Conservation (phyloP, 2,329 filamentous ascomycete species). For the Trichoderma guizhouense region DNA sequence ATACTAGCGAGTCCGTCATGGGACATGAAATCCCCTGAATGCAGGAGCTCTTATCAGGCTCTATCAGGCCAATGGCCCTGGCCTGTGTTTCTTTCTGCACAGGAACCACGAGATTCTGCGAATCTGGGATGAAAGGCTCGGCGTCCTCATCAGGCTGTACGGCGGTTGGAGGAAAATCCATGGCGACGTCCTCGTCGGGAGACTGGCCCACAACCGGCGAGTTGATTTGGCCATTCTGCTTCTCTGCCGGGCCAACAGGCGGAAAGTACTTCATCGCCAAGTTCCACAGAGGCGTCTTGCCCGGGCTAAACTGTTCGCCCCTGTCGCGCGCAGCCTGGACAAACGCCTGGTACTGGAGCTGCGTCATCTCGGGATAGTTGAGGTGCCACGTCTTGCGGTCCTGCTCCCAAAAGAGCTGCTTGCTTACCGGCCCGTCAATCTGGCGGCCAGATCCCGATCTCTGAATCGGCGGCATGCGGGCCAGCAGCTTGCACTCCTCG, state of each 20-base stretch:
- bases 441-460: conserved; percentile 52
- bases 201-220: conserved; percentile 26
- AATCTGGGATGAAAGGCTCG: conserved; percentile 35
- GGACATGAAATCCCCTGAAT: conserved; percentile 60
- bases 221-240: not conserved
- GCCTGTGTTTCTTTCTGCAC: conserved; percentile 31
- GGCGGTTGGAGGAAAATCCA: conserved; percentile 33
- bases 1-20: conserved; percentile 64
- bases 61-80: conserved; percentile 60
- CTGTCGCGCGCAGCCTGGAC: conserved; percentile 47
- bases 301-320: conserved; percentile 52
- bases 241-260: conserved; percentile 33
- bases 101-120: conserved; percentile 35
- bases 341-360: conserved; percentile 56
- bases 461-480: conserved; percentile 47
- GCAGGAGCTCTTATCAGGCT: conserved; percentile 63
- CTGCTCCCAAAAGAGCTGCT: conserved; percentile 56
- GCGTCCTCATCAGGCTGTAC: conserved; percentile 25
- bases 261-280: conserved; percentile 59
- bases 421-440: conserved; percentile 55
- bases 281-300: conserved; percentile 50
- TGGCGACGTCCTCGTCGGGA: not conserved
- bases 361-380: conserved; percentile 61
- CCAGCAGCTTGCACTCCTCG: conserved; percentile 46
- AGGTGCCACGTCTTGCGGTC: conserved; percentile 58